Conservation (phyloP, 2,329 filamentous ascomycete species). For the Cytospora schulzeri region DNA sequence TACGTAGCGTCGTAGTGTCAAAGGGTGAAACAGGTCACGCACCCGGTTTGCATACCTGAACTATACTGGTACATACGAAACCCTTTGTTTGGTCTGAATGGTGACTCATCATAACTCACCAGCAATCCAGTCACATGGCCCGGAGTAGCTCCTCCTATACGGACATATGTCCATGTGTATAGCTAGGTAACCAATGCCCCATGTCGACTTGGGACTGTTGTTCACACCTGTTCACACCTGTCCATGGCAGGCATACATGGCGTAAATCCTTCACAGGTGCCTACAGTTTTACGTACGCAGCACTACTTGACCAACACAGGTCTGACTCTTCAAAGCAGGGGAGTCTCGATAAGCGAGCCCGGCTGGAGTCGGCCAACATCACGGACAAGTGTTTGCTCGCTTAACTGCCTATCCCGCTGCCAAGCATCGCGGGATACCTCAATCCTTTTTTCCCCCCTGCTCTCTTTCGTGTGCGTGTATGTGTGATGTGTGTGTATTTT, state of each 20-base stretch:
- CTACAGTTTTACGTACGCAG: neutral
- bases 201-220: neutral
- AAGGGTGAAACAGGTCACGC: neutral
- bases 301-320: neutral
- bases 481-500: neutral
- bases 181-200: neutral
- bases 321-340: neutral
- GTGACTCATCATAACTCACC: constrained; percentile 1
- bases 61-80: neutral
- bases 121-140: neutral
- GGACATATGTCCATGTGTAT: neutral
- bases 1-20: neutral
- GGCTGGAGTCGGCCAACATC: neutral
- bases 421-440: constrained; percentile 12
- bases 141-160: neutral
- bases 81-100: neutral
- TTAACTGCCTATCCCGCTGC: neutral
- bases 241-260: too few relatives aligned
- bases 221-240: neutral
- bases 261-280: neutral
- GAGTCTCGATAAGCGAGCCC: neutral
- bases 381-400: neutral
- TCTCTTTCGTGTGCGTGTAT: neutral
- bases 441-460: neutral
- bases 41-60: neutral